Base-by-base conservation (phyloP, 1,284 basidiomycete genomes). In the Ceratobasidium papillatum region DNA sequence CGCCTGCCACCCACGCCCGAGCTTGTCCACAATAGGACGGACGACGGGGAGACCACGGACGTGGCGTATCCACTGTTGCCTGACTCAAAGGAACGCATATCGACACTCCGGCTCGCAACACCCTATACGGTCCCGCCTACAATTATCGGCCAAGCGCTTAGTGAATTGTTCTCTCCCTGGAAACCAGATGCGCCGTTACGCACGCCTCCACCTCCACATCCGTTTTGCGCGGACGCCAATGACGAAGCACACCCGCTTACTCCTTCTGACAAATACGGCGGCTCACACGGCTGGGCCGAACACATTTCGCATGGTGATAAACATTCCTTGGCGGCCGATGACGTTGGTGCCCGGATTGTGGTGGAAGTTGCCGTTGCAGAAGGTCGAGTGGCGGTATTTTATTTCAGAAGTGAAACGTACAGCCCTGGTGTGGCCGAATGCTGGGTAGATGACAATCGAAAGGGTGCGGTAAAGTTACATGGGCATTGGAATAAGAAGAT, bases 141-240 rank as follows among this genome's bases (percentile, higher is more conserved):
- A 19, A 75, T 72, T 22, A 61, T 76, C 25, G 75, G 73, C 52
- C 63, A 74, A 52, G 54, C 63, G 32, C 56, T 65, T 8, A 64
- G 61, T 47, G 75, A 76, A 36, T 71, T 73, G 14, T 59, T 59
- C 12, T 76, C 75, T 32, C 69, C 69, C 17, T 74, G 69, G 71
- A 66, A 74, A 25, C 69, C 69, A 1, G 69, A 73, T 12, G 61
- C 69, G 11, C 73, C 64, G 14, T 43, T 56, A 19, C 52, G 30
- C 54, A 66, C 58, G 22, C 72, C 64, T 17, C 69, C 63, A 25
- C 32, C 58, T 9, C 75, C 75, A 22, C 62, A 49, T 36, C 75
- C 75, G 17, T 76, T 76, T 47, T 76, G 75, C 36, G 75, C 75
- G 11, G 75, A 76, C 56, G 75, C 75, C 54, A 76, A 76, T 27